Evolutionary conservation across 2,329 filamentous ascomycete genomes (phyloP).

Genomic region (Cadophora sp.): DNA sequence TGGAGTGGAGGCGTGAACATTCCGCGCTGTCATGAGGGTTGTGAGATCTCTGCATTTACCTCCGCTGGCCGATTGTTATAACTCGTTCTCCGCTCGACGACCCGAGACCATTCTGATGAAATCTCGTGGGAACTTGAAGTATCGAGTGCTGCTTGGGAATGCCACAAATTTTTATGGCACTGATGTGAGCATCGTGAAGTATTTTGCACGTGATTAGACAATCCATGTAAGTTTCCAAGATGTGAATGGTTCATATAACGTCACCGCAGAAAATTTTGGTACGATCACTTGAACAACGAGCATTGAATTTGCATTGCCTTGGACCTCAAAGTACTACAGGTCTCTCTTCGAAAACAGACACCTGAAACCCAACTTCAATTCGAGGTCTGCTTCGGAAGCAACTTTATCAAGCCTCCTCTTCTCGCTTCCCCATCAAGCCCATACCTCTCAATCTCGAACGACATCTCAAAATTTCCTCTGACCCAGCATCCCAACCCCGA

Average conservation of each 20-base stretch:
- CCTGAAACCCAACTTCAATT: not conserved
- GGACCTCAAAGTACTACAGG: not conserved
- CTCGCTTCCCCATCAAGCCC: not conserved
- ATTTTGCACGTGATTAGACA: too few species aligned
- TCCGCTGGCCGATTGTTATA: not conserved
- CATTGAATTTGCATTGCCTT: not conserved
- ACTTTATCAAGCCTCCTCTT: not conserved
- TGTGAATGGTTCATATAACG: too few species aligned
- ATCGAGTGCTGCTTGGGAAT: not conserved
- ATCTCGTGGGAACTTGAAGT: not conserved
- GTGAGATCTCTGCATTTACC: not conserved
- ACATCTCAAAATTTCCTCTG: conserved; percentile 6
- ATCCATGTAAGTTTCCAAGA: too few species aligned
- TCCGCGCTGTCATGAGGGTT: conserved; percentile 1
- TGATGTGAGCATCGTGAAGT: too few species aligned
- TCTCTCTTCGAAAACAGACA: not conserved
- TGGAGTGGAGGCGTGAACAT: not conserved
- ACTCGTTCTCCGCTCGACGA: too few species aligned
- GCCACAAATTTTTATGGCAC: too few species aligned
- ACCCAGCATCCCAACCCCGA: not conserved
- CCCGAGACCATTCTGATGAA: not conserved
- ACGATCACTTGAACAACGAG: too few species aligned
- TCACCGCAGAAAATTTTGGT: too few species aligned
- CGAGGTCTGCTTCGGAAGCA: not conserved
- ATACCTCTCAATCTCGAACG: conserved; percentile 7